Evolutionary conservation across 495 filamentous ascomycete genomes (phyloP), one percentile per base, ranked within the genome.

Genomic region (Cladorrhinum samala): DNA sequence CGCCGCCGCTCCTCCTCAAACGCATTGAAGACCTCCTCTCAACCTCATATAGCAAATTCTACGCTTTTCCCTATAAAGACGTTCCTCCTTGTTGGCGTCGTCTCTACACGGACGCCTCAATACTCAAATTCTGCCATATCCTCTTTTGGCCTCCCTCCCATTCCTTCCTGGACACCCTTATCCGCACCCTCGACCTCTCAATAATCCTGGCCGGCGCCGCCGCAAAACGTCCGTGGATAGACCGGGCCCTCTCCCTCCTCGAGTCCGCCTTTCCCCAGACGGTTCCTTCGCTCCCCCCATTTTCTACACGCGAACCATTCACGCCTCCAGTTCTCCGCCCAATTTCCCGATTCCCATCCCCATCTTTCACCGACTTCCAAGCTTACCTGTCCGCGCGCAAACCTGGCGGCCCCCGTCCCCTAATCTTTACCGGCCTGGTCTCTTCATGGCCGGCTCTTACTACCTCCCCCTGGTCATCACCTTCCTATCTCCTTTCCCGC

Each of bases 181-280:
- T 95, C 19, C 70, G 77, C 47, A 68, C 74, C 2, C 77, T 95
- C 0, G 93, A 98, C 57, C 84, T 83, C 64, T 86, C 88, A 0
- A 61, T 93, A 44, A 92, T 95, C 44, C 83, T 95, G 65, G 79
- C 89, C 19, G 93, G 91, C 0, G 87, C 82, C 0, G 81, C 83
- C 2, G 65, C 77, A 2, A 42, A 61, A 45, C 42, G 78, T 52
- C 66, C 60, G n/a, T 73, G 82, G 61, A 77, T 92, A 44, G 77
- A 87, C 46, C 52, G 57, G 30, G 62, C 83, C 1, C 60, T 89
- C 13, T 62, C 65, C 1, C 55, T 75, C 16, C 64, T 85, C 21
- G 67, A 74, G 24, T 69, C 20, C 64, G 63, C 58, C 25, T 38
- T 33, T 2, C 45, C 7, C 21, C 37, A n/a, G n/a, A n/a, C n/a